Evolutionary conservation across 345 rosid genomes (phyloP).

Genomic region (Hibiscus tridactylites): DNA sequence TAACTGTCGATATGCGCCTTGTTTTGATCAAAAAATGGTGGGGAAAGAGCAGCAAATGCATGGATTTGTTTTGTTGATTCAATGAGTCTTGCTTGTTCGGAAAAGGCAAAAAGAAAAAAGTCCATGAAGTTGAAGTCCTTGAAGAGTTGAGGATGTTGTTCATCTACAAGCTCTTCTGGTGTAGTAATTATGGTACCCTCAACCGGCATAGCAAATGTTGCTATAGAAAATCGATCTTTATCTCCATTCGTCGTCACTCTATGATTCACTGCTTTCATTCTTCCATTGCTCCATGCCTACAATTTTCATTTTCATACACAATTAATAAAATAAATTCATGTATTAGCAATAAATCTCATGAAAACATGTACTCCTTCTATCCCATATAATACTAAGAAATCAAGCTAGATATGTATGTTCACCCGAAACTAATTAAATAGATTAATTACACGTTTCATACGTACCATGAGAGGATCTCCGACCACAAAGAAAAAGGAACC

Average conservation of each 20-base stretch:
- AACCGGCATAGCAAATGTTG: not conserved
- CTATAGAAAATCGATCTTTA: not conserved
- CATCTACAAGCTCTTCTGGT: not conserved
- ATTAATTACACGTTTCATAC: not conserved
- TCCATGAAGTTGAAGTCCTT: not conserved
- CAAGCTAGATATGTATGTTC: too few relatives aligned
- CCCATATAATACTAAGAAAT: too few relatives aligned
- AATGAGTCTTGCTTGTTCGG: not conserved
- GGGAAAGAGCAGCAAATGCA: not conserved
- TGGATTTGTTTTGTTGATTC: not conserved
- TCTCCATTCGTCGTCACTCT: too few relatives aligned
- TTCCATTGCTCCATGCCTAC: slow-evolving; percentile 12
- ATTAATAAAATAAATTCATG: too few relatives aligned
- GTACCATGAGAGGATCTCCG: not conserved
- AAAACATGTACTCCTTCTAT: too few relatives aligned
- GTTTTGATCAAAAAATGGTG: too few relatives aligned
- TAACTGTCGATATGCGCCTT: too few relatives aligned
- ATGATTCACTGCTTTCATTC: not conserved
- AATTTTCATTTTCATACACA: too few relatives aligned
- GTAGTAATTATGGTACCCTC: not conserved
- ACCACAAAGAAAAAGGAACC: not conserved
- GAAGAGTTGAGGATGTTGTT: not conserved
- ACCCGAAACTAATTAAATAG: too few relatives aligned
- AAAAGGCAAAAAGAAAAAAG: not conserved
- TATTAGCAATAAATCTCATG: too few relatives aligned